A percentile compares a stretch with the other conserved stretches of the same genome.
These are phyloP conservation scores for Aureobasidium leucospermi DNA, from an alignment of 2,329 filamentous ascomycete species.

Conservation along the genomic window DNA sequence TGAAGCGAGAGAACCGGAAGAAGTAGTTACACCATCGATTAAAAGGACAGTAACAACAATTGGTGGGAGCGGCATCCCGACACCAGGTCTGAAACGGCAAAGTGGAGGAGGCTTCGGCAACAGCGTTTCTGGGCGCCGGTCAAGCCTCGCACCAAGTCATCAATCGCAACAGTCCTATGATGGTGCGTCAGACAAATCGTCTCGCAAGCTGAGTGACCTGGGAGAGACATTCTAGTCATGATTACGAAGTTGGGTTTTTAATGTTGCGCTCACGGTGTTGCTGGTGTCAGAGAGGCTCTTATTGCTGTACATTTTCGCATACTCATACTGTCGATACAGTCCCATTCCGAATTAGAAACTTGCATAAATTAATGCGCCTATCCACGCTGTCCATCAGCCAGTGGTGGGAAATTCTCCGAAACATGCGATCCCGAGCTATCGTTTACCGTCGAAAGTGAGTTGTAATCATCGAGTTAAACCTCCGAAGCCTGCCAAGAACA, in stretches of 20 bases:
- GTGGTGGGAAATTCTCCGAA: slow-evolving; percentile 10
- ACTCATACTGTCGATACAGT: background rate
- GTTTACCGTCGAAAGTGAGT: background rate
- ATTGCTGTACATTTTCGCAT: slow-evolving; percentile 3
- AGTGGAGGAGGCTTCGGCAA: slow-evolving; percentile 31
- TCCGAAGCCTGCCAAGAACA: background rate
- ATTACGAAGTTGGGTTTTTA: background rate
- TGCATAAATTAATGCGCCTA: slow-evolving; percentile 4
- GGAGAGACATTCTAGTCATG: slow-evolving; percentile 26
- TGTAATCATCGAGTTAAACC: slow-evolving; percentile 1
- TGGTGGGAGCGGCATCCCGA: slow-evolving; percentile 43
- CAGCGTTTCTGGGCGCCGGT: slow-evolving; percentile 10
- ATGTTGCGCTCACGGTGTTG: background rate
- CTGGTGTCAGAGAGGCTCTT: slow-evolving; percentile 1
- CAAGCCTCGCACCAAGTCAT: slow-evolving; percentile 13
- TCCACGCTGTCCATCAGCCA: background rate
- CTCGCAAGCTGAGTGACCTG: slow-evolving; percentile 23
- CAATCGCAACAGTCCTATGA: slow-evolving; percentile 12
- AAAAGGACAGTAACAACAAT: slow-evolving; percentile 34
- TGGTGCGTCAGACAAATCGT: slow-evolving; percentile 11
- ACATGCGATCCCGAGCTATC: slow-evolving; percentile 1
- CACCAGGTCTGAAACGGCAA: slow-evolving; percentile 44
- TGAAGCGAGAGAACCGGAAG: slow-evolving; percentile 16
- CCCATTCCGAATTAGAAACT: background rate
- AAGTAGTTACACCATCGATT: slow-evolving; percentile 31